Evolutionary conservation across 805 yeast species (phyloP).

Genomic region (Millerozyma miso): DNA sequence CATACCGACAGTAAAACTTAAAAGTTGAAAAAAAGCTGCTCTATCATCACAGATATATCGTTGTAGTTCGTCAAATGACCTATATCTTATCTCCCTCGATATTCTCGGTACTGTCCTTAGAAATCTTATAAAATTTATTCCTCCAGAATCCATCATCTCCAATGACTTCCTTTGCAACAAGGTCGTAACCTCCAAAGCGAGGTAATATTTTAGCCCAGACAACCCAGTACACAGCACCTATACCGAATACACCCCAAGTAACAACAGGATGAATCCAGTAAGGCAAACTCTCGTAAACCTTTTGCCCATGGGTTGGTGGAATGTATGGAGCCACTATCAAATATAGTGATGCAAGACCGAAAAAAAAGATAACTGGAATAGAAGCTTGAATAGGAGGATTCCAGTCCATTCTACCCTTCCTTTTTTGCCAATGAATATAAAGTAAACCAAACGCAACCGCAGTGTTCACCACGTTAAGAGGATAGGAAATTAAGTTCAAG

Average conservation of each 20-base stretch:
- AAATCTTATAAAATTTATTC: slow-evolving; percentile 46
- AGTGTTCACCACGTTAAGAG: slow-evolving; percentile 71
- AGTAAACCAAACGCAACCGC: slow-evolving; percentile 61
- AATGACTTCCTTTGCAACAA: slow-evolving; percentile 49
- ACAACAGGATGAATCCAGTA: slow-evolving; percentile 79
- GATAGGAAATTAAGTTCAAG: slow-evolving; percentile 74
- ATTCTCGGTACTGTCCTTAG: not conserved
- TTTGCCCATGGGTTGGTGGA: slow-evolving; percentile 64
- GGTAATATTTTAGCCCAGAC: slow-evolving; percentile 62
- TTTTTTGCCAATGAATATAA: slow-evolving; percentile 49
- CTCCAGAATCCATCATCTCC: slow-evolving; percentile 74
- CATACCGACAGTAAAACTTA: not conserved
- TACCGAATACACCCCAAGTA: slow-evolving; percentile 69
- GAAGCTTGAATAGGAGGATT: slow-evolving; percentile 68
- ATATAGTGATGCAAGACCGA: slow-evolving; percentile 61
- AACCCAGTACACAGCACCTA: slow-evolving; percentile 65
- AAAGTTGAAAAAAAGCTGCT: not conserved
- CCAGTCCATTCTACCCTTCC: slow-evolving; percentile 55
- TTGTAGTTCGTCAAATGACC: not conserved
- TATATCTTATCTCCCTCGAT: not conserved
- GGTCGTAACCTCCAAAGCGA: slow-evolving; percentile 44
- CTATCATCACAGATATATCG: not conserved
- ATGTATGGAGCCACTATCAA: slow-evolving; percentile 74
- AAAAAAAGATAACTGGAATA: slow-evolving; percentile 58
- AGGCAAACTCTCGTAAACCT: slow-evolving; percentile 66